These are phyloP conservation scores for Pseudogymnoascus sp. DNA, from an alignment of 2,329 filamentous ascomycete genomes.

Conservation along the genomic window DNA sequence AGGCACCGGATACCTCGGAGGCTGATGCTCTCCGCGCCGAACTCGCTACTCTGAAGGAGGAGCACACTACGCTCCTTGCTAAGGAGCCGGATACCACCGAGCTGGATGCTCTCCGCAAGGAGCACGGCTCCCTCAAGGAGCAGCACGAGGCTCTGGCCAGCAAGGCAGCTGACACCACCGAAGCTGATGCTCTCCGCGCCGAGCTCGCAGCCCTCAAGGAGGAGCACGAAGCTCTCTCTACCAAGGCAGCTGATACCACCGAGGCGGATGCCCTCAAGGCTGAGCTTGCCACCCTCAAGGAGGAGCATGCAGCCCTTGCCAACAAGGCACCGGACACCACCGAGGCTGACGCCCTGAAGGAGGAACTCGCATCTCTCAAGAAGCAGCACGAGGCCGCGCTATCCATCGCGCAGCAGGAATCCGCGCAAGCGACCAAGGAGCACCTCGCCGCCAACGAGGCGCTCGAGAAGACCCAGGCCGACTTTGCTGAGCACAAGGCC, in stretches of 20 bases:
- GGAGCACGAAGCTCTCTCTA: constrained; percentile 41
- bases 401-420: constrained; percentile 28
- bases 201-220: constrained; percentile 32
- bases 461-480: constrained; percentile 42
- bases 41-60: constrained; percentile 40
- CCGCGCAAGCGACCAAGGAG: constrained; percentile 30
- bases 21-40: constrained; percentile 45
- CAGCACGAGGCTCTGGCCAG: constrained; percentile 47
- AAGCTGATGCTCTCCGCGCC: constrained; percentile 39
- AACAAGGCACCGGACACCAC: constrained; percentile 49
- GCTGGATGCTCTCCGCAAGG: constrained; percentile 39
- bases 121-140: constrained; percentile 31
- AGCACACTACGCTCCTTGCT: constrained; percentile 38
- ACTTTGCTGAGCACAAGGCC: constrained; percentile 45
- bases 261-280: constrained; percentile 4
- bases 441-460: constrained; percentile 28
- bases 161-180: constrained; percentile 48
- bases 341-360: constrained; percentile 44
- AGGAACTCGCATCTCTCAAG: constrained; percentile 43
- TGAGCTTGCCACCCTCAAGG: constrained; percentile 20
- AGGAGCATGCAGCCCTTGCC: constrained; percentile 39
- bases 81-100: constrained; percentile 26
- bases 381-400: constrained; percentile 40
- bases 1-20: constrained; percentile 46
- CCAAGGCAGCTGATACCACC: constrained; percentile 44